Base-by-base conservation (phyloP, 495 filamentous ascomycete species). In the Ascodesmis nigricans region DNA sequence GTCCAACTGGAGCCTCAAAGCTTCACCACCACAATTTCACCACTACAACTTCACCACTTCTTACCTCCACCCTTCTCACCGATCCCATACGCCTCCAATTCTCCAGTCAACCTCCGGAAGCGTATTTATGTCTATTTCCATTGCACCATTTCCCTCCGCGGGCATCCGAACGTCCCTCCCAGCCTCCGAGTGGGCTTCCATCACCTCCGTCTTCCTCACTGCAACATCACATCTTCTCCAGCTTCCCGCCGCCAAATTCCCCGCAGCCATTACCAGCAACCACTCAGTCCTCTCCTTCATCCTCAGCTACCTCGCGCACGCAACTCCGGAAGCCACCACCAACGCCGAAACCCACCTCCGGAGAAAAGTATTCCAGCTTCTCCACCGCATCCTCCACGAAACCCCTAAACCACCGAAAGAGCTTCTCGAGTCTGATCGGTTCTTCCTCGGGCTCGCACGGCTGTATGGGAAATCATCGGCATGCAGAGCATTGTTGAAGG, bases 91-190 rank as follows among this genome's bases (percentile, higher is more conserved):
- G 24, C 21, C 43, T 19, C 29, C 17, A 33, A 32, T 41, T 27
- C 42, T 29, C 38, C 31, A 45, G 35, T 35, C 40, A 35, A 45
- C 43, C 27, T 17, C 42, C 32, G n/a, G n/a, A n/a, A n/a, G n/a
- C n/a, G n/a, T n/a, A n/a, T n/a, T n/a, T n/a, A 49, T 49, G 46
- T 6, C 32, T 8, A 37, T 47, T 15, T 40, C 46, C 5, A 40
- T 50, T 20, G 47, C 41, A 9, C 47, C 47, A 8, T 48, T 36
- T 33, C 47, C 47, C 1, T 28, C 38, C 2, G 20, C 31, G 2
- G 13, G 33, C 4, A 16, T 41, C 8, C 38, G 33, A 15, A 21
- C 29, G 19, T n/a, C 27, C 1, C 36, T 50, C 20, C 47, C 35
- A 4, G 24, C 46, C 0, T 11, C 25, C 14, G 35, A 47, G 11